phyloP scores from a whole-genome alignment of 2,329 filamentous ascomycete genomes.

The Penicillium vulpinum region DNA sequence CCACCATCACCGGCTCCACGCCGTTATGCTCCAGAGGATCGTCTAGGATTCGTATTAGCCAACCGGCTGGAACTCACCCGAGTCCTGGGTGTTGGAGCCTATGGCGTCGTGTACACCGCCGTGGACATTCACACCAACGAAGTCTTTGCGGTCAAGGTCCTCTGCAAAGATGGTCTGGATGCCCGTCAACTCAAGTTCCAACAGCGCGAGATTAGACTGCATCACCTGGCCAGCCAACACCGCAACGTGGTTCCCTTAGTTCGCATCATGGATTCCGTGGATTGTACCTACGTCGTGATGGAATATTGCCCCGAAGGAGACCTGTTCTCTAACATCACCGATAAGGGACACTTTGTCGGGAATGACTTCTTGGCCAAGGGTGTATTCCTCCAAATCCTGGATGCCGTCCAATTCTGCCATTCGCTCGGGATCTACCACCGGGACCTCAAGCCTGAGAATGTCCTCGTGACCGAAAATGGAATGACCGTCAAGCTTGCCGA shows the following conservation, averaged over 20 bases:
- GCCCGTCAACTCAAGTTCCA: constrained; percentile 85
- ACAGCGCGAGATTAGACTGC: constrained; percentile 86
- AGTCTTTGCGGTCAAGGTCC: constrained; percentile 91
- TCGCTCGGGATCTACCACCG: constrained; percentile 91
- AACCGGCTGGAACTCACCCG: constrained; percentile 78
- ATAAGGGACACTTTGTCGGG: constrained; percentile 87
- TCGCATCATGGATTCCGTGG: constrained; percentile 86
- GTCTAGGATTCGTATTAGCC: constrained; percentile 79
- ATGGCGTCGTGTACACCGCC: constrained; percentile 92
- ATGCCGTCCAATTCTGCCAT: constrained; percentile 96
- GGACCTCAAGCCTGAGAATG: constrained; percentile 97
- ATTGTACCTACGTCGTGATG: constrained; percentile 94
- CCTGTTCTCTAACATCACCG: constrained; percentile 95
- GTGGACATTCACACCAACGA: constrained; percentile 77
- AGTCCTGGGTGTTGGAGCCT: constrained; percentile 89
- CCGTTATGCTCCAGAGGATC: constrained; percentile 73
- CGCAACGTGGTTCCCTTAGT: constrained; percentile 90
- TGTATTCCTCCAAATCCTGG: constrained; percentile 91
- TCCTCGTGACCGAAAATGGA: constrained; percentile 84
- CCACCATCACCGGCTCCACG: constrained; percentile 47
- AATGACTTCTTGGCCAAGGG: constrained; percentile 85
- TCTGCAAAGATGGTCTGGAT: constrained; percentile 93
- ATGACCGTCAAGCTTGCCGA: constrained; percentile 93
- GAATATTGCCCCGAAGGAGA: constrained; percentile 98
- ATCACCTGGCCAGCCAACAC: constrained; percentile 85